Base-by-base conservation (phyloP, 192 early-diverging fungal species). In the Coemansia asiatica region DNA sequence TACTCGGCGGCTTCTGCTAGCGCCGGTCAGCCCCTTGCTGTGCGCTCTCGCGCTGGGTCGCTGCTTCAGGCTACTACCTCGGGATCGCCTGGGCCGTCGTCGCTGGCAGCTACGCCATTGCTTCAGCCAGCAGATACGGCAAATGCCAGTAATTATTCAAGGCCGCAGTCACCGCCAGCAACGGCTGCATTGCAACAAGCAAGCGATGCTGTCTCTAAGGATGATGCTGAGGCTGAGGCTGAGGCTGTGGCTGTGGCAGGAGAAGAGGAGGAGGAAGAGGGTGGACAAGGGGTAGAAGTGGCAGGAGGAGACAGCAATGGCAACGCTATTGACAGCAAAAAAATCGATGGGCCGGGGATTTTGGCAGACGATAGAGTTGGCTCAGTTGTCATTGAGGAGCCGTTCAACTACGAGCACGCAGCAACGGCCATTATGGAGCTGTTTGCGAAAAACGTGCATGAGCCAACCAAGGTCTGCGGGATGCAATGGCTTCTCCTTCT, bases 401-500 rank as follows among this genome's bases (percentile, higher is more conserved):
- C 89, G 12, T 93, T 98, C 77, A 95, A 98, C 80, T 90, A 92
- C 56, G 87, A 88, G 36, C 75, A 85, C 1, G 93, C 93, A 0
- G 90, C 98, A 7, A 87, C 87, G 25, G 87, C 91, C 0, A 60
- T 99, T 6, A 90, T 90, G 44, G 80, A 82, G 75, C 75, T 76
- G 47, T 77, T 82, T 68, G 80, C 74, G 2, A 77, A 88, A 61
- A 91, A 97, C 72, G 91, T 93, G 60, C 89, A 92, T 60, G 96
- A 98, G 72, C 93, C 95, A 60, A 96, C 98, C 1, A 84, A 96
- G 31, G 85, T 95, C 4, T 91, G 94, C 0, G 90, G 91, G 31
- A 80, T 99, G 71, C 95, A 96, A 33, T 99, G 98, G 98, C 81
- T 99, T 12, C 69, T 95, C n/a, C 94, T 98, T 88, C 75, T 99